Base-by-base conservation (phyloP, 108 stramenopile genomes). In the Pseudonitzschia multistriata region DNA sequence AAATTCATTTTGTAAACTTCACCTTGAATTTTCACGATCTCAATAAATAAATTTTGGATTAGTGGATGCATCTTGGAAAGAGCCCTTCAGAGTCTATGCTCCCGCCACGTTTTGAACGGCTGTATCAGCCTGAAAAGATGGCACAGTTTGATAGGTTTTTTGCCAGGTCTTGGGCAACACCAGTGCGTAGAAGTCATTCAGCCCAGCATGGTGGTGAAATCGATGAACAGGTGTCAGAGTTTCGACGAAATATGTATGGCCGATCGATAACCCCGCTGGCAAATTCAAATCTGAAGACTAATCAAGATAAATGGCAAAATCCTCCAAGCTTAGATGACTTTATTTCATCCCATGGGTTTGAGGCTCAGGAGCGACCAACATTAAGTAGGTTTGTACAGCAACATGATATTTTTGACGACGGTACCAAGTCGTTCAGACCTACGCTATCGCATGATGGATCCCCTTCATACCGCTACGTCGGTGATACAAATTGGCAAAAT, bases 61-160 rank as follows among this genome's bases (percentile, higher is more conserved):
- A 64, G 63, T 94, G 93, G 93, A 90, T 91, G 79, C 77, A 86
- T 48, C 71, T 92, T n/a, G 84, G 85, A 5, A 62, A 64, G 24
- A 78, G 67, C 30, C 81, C 82, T 27, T 40, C 64, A 49, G 79
- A 74, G 19, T 70, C 81, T 19, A 42, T 83, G n/a, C 48, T 90
- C 24, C 86, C 89, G n/a, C 81, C 89, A 10, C 77, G 89, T 5
- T 95, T 88, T 64, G 85, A 89, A 30, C 52, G 85, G 37, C 47
- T 82, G 27, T 84, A 89, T 56, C 85, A 86, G 53, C 88, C 85
- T 3, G 76, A 83, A 29, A 85, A 81, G 74, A 62, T 90, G 33
- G 78, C 81, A 13, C 83, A 84, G 30, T 89, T 86, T 60, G 91
- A 95, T 67, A 82, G 90, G 45, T 82, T 89, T 60, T 90, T 95